Evolutionary conservation across 257 asterid genomes (phyloP), one percentile per base, ranked within the genome.

Genomic region (Phtheirospermum japonicum): DNA sequence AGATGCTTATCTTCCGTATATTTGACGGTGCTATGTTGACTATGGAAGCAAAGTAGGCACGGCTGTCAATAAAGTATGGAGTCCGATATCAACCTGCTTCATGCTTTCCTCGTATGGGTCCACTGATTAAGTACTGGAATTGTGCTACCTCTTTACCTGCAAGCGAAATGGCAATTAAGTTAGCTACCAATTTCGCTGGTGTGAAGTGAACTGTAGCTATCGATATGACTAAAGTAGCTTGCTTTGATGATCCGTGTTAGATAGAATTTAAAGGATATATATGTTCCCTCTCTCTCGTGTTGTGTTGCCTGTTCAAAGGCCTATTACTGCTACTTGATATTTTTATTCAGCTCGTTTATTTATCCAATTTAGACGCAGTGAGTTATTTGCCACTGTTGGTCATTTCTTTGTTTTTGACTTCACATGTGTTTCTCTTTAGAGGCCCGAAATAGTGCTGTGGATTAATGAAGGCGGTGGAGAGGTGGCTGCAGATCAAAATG

Each of bases 401-500:
- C 56, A 4, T 50, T 19, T 9, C 11, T 49, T 18, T 39, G 14
- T 58, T 64, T 39, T 59, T 59, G 59, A 77, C 69, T 56, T 50
- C 37, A 57, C 16, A 50, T 63, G 71, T 26, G 16, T 32, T 75
- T 67, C 55, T 68, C 69, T 61, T 56, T 88, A 93, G 99, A 84
- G 94, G 76, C 82, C 82, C 63, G 97, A 93, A 75, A 72, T 93
- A 69, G 74, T 83, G 68, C 73, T 63, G 63, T 93, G 99, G 99
- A 79, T 93, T 63, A 75, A 69, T 70, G 74, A 83, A 82, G 95
- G 95, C 57, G 95, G 97, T 69, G 99, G 99, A 57, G 71, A 78
- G 82, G 60, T 91, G 59, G 83, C 82, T 64, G 76, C 76, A 39
- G 88, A 82, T 82, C 86, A 63, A 59, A 74, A 68, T 57, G 70